phyloP scores from a whole-genome alignment of 306 rosid species.

The Canavalia gladiata region DNA sequence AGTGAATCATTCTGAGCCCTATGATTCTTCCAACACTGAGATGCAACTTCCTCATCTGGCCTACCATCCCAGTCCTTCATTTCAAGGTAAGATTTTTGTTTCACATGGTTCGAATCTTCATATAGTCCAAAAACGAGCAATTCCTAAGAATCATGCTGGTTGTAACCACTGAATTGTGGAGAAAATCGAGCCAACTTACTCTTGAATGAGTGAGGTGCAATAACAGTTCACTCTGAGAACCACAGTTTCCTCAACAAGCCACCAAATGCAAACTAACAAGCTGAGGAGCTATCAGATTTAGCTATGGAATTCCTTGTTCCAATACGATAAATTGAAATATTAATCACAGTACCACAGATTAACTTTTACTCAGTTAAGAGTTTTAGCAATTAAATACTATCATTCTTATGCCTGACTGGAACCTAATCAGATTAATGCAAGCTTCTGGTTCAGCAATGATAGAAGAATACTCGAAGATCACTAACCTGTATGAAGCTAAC shows the following conservation, averaged over 20 bases:
- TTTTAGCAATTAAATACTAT: no score
- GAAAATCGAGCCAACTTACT: conserved; percentile 97
- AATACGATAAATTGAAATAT: no score
- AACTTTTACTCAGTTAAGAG: no score
- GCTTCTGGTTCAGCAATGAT: no score
- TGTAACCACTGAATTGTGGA: conserved; percentile 98
- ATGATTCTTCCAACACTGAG: conserved; percentile 95
- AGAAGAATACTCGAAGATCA: no score
- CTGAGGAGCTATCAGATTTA: no score
- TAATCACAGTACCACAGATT: no score
- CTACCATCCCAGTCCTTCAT: conserved; percentile 91
- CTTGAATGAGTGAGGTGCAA: conserved; percentile 94
- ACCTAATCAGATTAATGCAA: no score
- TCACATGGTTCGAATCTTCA: conserved; percentile 99
- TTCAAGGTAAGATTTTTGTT: conserved; percentile 96
- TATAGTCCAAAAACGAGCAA: conserved; percentile 98
- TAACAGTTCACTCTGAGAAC: conserved; percentile 84
- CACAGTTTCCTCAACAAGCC: conserved; percentile 93
- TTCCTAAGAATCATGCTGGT: conserved; percentile 99
- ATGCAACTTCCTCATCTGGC: conserved; percentile 94
- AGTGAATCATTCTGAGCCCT: conserved; percentile 96
- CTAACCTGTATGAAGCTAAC: no score
- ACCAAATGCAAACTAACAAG: conserved; percentile 71
- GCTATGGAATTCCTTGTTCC: no score
- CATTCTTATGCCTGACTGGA: no score